Percentiles rank a stretch among this genome's conserved stretches.
Conservation (phyloP, 208 protist genomes). For the Lotmaria passim region DNA sequence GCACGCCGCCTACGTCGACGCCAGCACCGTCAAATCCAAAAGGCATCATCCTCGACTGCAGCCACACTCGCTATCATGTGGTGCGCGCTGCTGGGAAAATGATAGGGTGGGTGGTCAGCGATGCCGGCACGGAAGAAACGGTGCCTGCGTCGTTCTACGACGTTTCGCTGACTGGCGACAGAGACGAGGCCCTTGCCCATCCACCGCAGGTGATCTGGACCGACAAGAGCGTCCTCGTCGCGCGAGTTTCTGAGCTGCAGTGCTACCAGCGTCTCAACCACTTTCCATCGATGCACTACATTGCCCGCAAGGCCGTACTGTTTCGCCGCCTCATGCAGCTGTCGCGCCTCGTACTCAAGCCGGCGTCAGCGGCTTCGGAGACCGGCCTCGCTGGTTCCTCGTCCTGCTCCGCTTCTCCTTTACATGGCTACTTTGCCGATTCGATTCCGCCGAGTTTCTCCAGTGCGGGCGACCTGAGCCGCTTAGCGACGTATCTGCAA, state of each 20-base stretch:
- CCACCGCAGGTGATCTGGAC: constrained; percentile 88
- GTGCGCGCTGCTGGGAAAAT: constrained; percentile 65
- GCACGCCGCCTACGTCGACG: too few relatives aligned
- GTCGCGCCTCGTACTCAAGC: not conserved
- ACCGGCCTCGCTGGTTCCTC: too few relatives aligned
- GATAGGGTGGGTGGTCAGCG: constrained; percentile 70
- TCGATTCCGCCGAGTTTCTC: constrained; percentile 70
- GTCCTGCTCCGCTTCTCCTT: not conserved
- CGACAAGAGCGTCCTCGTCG: constrained; percentile 77
- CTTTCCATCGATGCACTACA: constrained; percentile 88
- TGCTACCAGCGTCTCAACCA: constrained; percentile 93
- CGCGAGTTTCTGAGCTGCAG: constrained; percentile 64
- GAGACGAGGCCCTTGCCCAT: constrained; percentile 14
- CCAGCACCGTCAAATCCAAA: not conserved
- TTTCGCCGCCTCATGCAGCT: constrained; percentile 84
- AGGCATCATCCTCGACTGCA: constrained; percentile 61
- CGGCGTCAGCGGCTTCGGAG: not conserved
- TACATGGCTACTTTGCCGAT: constrained; percentile 16
- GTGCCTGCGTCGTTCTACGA: constrained; percentile 52
- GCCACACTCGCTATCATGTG: constrained; percentile 79
- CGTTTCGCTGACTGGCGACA: constrained; percentile 22
- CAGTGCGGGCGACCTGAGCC: constrained; percentile 35
- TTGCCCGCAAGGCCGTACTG: constrained; percentile 91
- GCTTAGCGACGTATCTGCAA: constrained; percentile 36
- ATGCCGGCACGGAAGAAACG: constrained; percentile 37